These are phyloP conservation scores for Saturnispora kantuleensis DNA, from an alignment of 805 yeast species.

Conservation along the genomic window DNA sequence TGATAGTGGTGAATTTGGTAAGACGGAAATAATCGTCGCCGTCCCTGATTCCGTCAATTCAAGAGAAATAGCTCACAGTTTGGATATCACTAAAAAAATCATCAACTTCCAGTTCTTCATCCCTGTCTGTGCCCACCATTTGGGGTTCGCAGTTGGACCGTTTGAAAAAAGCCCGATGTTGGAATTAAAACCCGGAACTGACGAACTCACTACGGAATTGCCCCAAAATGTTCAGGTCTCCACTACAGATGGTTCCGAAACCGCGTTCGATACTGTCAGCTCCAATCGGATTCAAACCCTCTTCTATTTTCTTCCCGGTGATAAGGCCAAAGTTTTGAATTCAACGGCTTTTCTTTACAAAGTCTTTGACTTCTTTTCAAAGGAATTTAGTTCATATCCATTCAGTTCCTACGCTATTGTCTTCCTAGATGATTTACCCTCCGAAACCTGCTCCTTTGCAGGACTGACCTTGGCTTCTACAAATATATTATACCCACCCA, in stretches of 20 bases:
- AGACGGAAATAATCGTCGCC: conserved; percentile 48
- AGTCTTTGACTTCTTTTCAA: conserved; percentile 74
- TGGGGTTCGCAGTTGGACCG: conserved; percentile 92
- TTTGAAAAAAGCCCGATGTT: conserved; percentile 56
- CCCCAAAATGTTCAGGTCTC: conserved; percentile 21
- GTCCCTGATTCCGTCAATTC: conserved; percentile 61
- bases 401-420: conserved; percentile 72
- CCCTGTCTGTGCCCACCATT: conserved; percentile 87
- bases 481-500: conserved; percentile 58
- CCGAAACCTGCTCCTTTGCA: conserved; percentile 53
- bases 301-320: conserved; percentile 56
- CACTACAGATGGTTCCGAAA: conserved; percentile 18
- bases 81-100: conserved; percentile 64
- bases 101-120: conserved; percentile 70
- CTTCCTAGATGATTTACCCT: conserved; percentile 52
- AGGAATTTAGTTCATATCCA: conserved; percentile 90
- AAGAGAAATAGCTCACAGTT: conserved; percentile 65
- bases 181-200: conserved; percentile 29
- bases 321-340: conserved; percentile 47
- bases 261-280: conserved; percentile 13
- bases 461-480: conserved; percentile 60
- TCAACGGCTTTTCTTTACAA: conserved; percentile 67
- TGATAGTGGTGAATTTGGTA: conserved; percentile 35
- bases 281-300: conserved; percentile 41
- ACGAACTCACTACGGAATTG: conserved; percentile 17